Base-by-base conservation (phyloP, 768 basidiomycete species). In the Myochromella boudieri region DNA sequence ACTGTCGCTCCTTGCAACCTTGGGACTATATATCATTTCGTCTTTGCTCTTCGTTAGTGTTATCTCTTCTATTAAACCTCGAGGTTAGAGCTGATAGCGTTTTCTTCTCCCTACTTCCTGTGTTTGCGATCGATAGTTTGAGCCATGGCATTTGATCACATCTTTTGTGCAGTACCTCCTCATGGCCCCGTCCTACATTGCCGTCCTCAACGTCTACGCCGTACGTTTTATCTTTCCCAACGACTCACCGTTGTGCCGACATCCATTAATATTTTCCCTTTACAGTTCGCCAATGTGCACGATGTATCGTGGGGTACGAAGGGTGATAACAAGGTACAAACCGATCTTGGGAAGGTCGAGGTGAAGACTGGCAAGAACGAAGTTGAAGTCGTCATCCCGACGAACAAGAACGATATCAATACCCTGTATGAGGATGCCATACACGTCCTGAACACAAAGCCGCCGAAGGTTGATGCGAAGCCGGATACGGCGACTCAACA, bases 111-210 rank as follows among this genome's bases (percentile, higher is more conserved):
- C 38, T 37, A 8, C 20, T 39, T 11, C 12, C n/a, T 20, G 2
- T 37, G 20, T 7, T 43, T 8, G 9, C 22, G 20, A 59, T 37
- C 60, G 5, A 6, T 32, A 95, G 84, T 84, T 97, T 56, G 94
- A 98, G 56, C 95, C 95, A 2, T 97, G 94, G 92, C 97, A 99
- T 64, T 90, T 99, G 92, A 75, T 99, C 59, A 97, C 97, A 0
- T 91, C 88, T 4, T 95, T 98, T 68, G 21, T 94, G n/a, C 95
- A 94, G 63, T 95, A 95, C 60, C 64, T 89, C 18, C 77, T 97
- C 51, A 82, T 97, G 75, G 90, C 93, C 0, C 95, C 95, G 2
- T 92, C 92, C 0, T 97, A 95, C 58, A 95, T 95, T 61, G 81
- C 86, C 44, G 90, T 98, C 10, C 76, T 98, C 44, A 95, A 95